Percentiles rank a stretch among this genome's conserved stretches.
phyloP scores from a whole-genome alignment of 768 basidiomycete genomes.

The Leccinellum albellum region DNA sequence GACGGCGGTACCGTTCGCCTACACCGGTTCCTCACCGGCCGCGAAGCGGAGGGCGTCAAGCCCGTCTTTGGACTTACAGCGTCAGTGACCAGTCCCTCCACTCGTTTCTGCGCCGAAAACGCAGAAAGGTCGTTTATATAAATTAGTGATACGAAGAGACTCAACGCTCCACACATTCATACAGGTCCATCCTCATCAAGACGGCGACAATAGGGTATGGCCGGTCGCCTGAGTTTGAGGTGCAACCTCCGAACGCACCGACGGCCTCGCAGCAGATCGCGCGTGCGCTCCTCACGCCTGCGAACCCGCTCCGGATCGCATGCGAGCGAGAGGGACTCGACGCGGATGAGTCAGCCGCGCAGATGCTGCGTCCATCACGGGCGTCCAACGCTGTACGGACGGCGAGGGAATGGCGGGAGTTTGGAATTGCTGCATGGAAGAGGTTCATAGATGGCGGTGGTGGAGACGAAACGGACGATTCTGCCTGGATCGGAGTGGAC shows the following conservation, averaged over 20 bases:
- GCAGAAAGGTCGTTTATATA: background rate
- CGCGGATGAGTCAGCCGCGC: slow-evolving; percentile 11
- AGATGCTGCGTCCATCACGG: slow-evolving; percentile 9
- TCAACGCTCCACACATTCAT: background rate
- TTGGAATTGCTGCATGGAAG: slow-evolving; percentile 9
- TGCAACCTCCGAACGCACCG: slow-evolving; percentile 42
- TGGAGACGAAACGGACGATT: slow-evolving; percentile 17
- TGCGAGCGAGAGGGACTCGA: slow-evolving; percentile 28
- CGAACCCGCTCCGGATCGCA: slow-evolving; percentile 22
- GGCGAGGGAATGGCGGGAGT: slow-evolving; percentile 16
- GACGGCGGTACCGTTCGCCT: slow-evolving; percentile 43
- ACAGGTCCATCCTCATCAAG: slow-evolving; percentile 49
- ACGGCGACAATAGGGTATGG: slow-evolving; percentile 49
- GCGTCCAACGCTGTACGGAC: slow-evolving; percentile 9
- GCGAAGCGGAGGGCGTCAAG: slow-evolving; percentile 80
- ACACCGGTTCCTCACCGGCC: slow-evolving; percentile 82
- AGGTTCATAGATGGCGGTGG: slow-evolving; percentile 6
- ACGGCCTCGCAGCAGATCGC: slow-evolving; percentile 40
- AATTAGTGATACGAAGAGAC: background rate
- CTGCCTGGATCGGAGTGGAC: slow-evolving; percentile 12
- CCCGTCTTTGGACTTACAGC: slow-evolving; percentile 88
- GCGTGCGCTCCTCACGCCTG: slow-evolving; percentile 34
- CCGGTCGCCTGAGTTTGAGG: slow-evolving; percentile 41
- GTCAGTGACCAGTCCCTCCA: slow-evolving; percentile 41
- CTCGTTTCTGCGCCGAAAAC: background rate